Base-by-base conservation (phyloP, 495 filamentous ascomycete genomes). In the Filosporella fistucella region DNA sequence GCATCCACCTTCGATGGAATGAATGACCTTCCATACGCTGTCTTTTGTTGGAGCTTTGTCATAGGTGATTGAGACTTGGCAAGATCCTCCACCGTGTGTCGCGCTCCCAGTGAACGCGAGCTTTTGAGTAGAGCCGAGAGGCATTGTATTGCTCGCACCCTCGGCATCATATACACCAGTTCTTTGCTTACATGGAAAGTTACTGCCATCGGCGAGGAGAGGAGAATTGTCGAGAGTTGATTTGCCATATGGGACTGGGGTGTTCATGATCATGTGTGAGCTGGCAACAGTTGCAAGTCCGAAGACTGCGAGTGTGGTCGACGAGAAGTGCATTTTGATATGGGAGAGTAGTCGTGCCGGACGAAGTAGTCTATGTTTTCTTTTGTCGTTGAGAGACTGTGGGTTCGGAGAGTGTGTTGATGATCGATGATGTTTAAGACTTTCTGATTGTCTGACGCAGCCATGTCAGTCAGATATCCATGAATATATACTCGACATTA, bases 81-180 rank as follows among this genome's bases (percentile, higher is more conserved):
- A 95, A 4, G 86, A 90, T 4, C 91, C 91, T 32, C 91, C 90
- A 33, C 82, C 84, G 62, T 96, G 91, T 7, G 80, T 79, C 0
- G 90, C 91, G 8, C 63, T 61, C 0, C 81, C 81, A 0, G 64
- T 67, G 62, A 86, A 83, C 13, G 58, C 56, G 4, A 88, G 63
- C 0, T 54, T 45, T 55, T 85, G 77, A 0, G 59, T 59, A 2
- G 72, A 69, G 4, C 83, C 84, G 13, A 81, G 61, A 0, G 63
- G 53, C 68, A 80, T 76, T 1, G 56, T 47, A 62, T 74, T 78
- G 55, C 61, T 69, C n/a, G 63, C 45, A 1, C 66, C 65, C 10
- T 66, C 60, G 2, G 55, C 58, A 5, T 57, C 61, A 49, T 70
- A 74, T 37, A 58, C 65, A n/a, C 65, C 72, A 4, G 58, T 46